Evolutionary conservation across 768 basidiomycete genomes (phyloP).

Genomic region (Neoboletus brunneissimus): DNA sequence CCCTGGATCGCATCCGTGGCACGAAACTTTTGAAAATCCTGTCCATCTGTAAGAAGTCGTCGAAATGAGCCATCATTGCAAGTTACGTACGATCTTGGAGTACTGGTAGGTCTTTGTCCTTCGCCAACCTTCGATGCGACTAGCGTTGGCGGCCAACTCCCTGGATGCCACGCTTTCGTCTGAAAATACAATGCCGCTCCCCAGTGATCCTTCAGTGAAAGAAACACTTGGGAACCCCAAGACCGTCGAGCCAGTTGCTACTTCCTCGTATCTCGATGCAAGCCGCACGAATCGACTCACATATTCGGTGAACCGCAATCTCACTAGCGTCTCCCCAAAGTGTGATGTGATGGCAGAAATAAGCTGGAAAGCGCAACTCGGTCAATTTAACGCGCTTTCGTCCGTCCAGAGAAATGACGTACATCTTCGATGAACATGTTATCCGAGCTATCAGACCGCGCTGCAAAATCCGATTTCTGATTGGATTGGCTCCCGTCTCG

Average conservation of each 20-base stretch:
- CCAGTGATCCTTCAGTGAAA: conserved; percentile 53
- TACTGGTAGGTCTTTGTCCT: conserved; percentile 78
- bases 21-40: conserved; percentile 68
- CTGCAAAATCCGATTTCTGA: conserved; percentile 51
- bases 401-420: conserved; percentile 28
- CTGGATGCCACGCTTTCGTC: conserved; percentile 65
- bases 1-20: conserved; percentile 62
- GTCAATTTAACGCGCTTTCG: background rate
- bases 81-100: conserved; percentile 56
- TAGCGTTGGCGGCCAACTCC: conserved; percentile 74
- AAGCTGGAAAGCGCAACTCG: conserved; percentile 42
- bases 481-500: conserved; percentile 50
- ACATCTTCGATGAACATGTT: conserved; percentile 94
- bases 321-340: conserved; percentile 85
- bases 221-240: conserved; percentile 66
- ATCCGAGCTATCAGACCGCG: conserved; percentile 65
- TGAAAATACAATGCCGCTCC: conserved; percentile 76
- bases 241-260: conserved; percentile 63
- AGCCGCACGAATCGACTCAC: conserved; percentile 82
- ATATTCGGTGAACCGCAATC: conserved; percentile 88
- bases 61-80: background rate
- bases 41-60: conserved; percentile 9
- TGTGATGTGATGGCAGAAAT: conserved; percentile 85
- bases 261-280: conserved; percentile 89
- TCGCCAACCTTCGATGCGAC: conserved; percentile 92